These are phyloP conservation scores for Samsoniella hepiali DNA, from an alignment of 2,329 filamentous ascomycete genomes.

Conservation along the genomic window DNA sequence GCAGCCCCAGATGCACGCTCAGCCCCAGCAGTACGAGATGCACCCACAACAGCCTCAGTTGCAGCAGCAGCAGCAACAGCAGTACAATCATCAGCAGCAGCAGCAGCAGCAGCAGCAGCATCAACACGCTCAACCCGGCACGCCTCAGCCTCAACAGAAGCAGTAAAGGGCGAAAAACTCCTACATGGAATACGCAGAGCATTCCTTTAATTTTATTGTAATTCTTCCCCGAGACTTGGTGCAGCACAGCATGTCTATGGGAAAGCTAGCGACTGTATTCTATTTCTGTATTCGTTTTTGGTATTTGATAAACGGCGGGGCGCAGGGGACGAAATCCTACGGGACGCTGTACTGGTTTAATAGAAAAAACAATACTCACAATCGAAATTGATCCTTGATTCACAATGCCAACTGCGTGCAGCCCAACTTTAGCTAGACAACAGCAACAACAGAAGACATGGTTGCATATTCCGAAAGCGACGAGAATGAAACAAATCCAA, in stretches of 20 bases:
- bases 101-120: conserved; percentile 6
- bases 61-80: neutral
- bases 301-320: neutral
- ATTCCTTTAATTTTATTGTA: neutral
- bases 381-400: neutral
- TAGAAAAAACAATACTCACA: neutral
- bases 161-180: neutral
- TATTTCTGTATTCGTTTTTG: neutral
- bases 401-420: neutral
- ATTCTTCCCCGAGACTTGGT: neutral
- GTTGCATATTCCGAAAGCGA: neutral
- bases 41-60: conserved; percentile 8
- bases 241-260: neutral
- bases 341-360: neutral
- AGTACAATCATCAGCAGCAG: neutral
- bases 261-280: neutral
- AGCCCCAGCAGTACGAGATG: conserved; percentile 16
- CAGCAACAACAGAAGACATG: neutral
- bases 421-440: neutral
- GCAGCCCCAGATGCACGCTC: conserved; percentile 19
- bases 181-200: neutral
- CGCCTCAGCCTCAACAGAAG: conserved; percentile 8
- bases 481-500: neutral
- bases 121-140: neutral
- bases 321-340: conserved; percentile 2